Evolutionary conservation across 2,329 filamentous ascomycete species (phyloP), one percentile per base, ranked within the genome.

Genomic region (Akanthomyces muscarius): DNA sequence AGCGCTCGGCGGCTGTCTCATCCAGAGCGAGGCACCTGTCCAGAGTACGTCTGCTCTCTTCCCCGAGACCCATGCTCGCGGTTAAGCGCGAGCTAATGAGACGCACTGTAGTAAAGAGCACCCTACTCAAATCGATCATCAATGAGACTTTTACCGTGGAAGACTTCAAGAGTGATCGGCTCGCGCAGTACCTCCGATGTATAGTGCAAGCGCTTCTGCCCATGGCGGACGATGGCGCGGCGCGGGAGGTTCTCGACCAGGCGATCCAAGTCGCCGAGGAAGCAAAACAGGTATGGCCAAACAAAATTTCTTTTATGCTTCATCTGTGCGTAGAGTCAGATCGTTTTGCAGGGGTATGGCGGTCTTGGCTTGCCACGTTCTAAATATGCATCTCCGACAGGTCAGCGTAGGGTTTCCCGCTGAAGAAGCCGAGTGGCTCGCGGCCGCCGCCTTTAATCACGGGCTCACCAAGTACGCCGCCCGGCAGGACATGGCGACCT

Each of bases 151-250:
- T 85, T 74, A 78, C 74, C 1, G 73, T 86, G 1, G 81, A 86
- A 21, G 69, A 74, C 0, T 85, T 87, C 51, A 81, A 89, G 65
- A 78, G 80, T 5, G 71, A 73, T 1, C 87, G 86, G 68, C 78
- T 96, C 1, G 84, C 89, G 8, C 89, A 89, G 68, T 96, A 95
- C 78, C 83, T 94, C 52, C 85, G 91, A 1, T 92, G 90, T 68
- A 79, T 95, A 2, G 90, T 94, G 66, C 88, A 90, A 65, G 79
- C 86, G 1, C 83, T 89, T 0, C 75, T 92, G 0, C 77, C 83
- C 1, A 77, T 82, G 59, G 33, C 16, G 5, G 81, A 87, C 53
- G 81, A 86, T 23, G 73, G 73, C 0, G 74, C 86, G 18, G 83
- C 85, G 11, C 77, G 89, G 56, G 78, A 81, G 52, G 79, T 92